Conservation (phyloP, 163 green algal species). For the Volvox carteri region DNA sequence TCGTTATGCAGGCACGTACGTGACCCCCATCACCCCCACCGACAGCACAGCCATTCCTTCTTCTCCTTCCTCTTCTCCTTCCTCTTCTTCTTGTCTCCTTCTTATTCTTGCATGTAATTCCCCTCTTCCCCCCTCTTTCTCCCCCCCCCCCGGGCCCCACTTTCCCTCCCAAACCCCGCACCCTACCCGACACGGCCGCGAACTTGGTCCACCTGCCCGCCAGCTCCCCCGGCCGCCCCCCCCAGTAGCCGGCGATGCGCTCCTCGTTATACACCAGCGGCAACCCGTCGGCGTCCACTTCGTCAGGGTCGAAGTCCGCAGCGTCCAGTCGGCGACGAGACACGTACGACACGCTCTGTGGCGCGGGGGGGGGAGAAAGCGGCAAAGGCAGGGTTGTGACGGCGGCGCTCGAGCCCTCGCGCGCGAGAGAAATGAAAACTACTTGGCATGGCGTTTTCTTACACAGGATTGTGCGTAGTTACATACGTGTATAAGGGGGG, state of each 20-base stretch:
- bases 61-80: not conserved
- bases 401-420: too few species aligned
- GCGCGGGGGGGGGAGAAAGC: not conserved
- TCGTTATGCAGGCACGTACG: too few species aligned
- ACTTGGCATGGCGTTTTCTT: too few species aligned
- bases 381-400: not conserved
- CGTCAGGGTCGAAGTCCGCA: slow-evolving; percentile 77
- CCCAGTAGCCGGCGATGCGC: slow-evolving; percentile 85
- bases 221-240: slow-evolving; percentile 81
- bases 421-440: too few species aligned
- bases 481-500: too few species aligned
- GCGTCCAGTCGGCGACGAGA: slow-evolving; percentile 77
- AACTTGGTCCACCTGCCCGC: slow-evolving; percentile 70
- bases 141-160: not conserved
- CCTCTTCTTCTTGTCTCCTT: not conserved
- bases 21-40: too few species aligned
- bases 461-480: too few species aligned
- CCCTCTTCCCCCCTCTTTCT: not conserved
- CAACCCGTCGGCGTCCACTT: slow-evolving; percentile 85
- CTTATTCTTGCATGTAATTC: not conserved
- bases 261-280: slow-evolving; percentile 70
- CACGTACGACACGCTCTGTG: slow-evolving; percentile 81
- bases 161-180: not conserved
- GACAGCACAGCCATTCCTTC: too few species aligned
- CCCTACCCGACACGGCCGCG: slow-evolving; percentile 66